Base-by-base conservation (phyloP, 371 early-diverging fungal species). In the Parasitella parasitica region DNA sequence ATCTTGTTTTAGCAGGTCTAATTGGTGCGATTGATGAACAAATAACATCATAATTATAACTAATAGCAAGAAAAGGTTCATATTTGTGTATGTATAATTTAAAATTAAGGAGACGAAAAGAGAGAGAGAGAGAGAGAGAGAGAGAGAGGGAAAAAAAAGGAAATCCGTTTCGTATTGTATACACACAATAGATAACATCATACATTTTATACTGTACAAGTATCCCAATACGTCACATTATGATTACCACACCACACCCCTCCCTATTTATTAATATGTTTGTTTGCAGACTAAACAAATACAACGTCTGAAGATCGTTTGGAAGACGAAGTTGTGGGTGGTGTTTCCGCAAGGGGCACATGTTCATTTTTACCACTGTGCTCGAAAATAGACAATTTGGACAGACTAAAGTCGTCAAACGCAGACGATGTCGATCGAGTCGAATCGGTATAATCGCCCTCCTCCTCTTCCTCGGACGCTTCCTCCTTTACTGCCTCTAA, bases 401-500 rank as follows among this genome's bases (percentile, higher is more conserved):
- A 64, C 15, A 64, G 18, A 27, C 37, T 43, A 18, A 54, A 61
- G 22, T 61, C 54, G 48, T 32, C 41, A n/a, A 54, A 27, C 2
- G 37, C 41, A 6, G 54, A 54, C 12, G 35, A 26, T 61, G 59
- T 48, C 28, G 50, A 26, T 55, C 24, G 35, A 8, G 55, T 24
- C 0, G 5, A 52, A 13, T 60, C 53, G 16, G 52, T 52, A 20
- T 28, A 18, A 38, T 48, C 28, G 13, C 35, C 51, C 15, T 24
- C 32, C n/a, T 61, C 46, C 12, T 35, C 61, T 24, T 54, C 61
- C 7, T 41, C 53, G 24, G 46, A 46, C 6, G 49, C 51, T 22
- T 63, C 57, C 34, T 57, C 58, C 35, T 48, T 49, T 16, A 63
- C 38, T 20, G 75, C 46, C 78, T 82, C 64, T 75, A 81, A 54